Conservation (phyloP, 2,329 filamentous ascomycete genomes). For the Volutella citrinella region DNA sequence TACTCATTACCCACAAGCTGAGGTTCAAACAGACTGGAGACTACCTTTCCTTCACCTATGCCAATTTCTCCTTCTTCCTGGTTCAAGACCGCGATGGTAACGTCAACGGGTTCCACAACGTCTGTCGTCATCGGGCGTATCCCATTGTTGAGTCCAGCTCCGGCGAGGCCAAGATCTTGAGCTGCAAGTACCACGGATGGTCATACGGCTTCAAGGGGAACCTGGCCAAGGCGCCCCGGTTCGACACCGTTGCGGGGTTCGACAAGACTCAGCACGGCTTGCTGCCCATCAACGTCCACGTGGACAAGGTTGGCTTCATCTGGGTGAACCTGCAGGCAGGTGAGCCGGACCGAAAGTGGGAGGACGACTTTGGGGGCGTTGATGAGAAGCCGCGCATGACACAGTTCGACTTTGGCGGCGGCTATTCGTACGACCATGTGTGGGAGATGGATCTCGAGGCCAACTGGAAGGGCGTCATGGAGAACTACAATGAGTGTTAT, state of each 20-base stretch:
- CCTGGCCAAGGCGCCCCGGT: constrained; percentile 58
- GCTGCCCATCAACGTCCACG: constrained; percentile 49
- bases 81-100: constrained; percentile 45
- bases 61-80: constrained; percentile 53
- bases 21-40: constrained; percentile 50
- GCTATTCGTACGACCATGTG: constrained; percentile 54
- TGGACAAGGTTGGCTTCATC: constrained; percentile 53
- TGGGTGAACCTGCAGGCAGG: constrained; percentile 54
- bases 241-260: constrained; percentile 53
- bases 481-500: constrained; percentile 66
- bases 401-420: constrained; percentile 41
- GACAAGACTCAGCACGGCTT: constrained; percentile 53
- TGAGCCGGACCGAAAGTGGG: constrained; percentile 46
- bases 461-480: constrained; percentile 58
- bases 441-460: constrained; percentile 54
- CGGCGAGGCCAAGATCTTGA: constrained; percentile 49
- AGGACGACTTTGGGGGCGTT: constrained; percentile 46
- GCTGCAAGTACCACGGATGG: constrained; percentile 62
- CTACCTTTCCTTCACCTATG: constrained; percentile 53
- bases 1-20: constrained; percentile 49
- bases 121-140: constrained; percentile 59
- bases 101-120: constrained; percentile 59
- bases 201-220: constrained; percentile 57
- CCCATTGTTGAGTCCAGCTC: constrained; percentile 48
- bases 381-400: constrained; percentile 43